Evolutionary conservation across 352 stramenopile species (phyloP).

Genomic region (Phytophthora nicotianae): DNA sequence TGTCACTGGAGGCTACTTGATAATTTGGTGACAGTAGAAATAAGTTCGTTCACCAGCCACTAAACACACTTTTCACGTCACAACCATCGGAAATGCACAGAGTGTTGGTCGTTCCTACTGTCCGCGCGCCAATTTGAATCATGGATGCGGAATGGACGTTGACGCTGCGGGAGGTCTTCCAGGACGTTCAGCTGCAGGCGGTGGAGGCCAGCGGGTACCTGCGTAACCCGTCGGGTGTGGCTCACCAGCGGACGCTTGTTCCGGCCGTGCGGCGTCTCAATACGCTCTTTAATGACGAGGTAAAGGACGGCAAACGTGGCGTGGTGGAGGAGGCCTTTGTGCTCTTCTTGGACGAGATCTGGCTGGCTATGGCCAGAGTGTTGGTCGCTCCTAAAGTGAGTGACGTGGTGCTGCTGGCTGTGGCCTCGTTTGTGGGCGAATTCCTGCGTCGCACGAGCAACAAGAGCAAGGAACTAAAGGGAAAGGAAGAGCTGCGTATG

Average conservation of each 20-base stretch:
- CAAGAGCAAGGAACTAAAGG: constrained; percentile 33
- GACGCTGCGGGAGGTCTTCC: constrained; percentile 63
- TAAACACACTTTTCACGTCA: too few relatives aligned
- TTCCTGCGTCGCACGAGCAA: constrained; percentile 40
- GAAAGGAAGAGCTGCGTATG: constrained; percentile 45
- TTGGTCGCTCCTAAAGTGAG: constrained; percentile 50
- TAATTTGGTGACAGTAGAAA: not conserved
- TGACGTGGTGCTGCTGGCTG: constrained; percentile 52
- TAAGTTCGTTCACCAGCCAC: not conserved
- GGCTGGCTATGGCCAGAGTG: constrained; percentile 56
- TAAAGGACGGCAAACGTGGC: constrained; percentile 37
- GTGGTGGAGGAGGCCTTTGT: constrained; percentile 60
- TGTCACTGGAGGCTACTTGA: not conserved
- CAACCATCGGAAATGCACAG: not conserved
- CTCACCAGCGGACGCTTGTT: constrained; percentile 47
- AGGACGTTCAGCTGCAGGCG: constrained; percentile 68
- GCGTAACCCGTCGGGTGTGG: constrained; percentile 28
- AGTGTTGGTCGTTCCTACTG: not conserved
- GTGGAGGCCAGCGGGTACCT: constrained; percentile 56
- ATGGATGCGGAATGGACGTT: constrained; percentile 58
- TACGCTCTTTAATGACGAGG: constrained; percentile 56
- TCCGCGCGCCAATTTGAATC: not conserved
- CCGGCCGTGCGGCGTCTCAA: constrained; percentile 57
- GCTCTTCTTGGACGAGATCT: constrained; percentile 71
- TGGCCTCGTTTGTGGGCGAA: constrained; percentile 54